A percentile compares a stretch with the other conserved stretches of the same genome.
These are phyloP conservation scores for Backusella mclennaniae DNA, from an alignment of 192 early-diverging fungal species.

Conservation along the genomic window DNA sequence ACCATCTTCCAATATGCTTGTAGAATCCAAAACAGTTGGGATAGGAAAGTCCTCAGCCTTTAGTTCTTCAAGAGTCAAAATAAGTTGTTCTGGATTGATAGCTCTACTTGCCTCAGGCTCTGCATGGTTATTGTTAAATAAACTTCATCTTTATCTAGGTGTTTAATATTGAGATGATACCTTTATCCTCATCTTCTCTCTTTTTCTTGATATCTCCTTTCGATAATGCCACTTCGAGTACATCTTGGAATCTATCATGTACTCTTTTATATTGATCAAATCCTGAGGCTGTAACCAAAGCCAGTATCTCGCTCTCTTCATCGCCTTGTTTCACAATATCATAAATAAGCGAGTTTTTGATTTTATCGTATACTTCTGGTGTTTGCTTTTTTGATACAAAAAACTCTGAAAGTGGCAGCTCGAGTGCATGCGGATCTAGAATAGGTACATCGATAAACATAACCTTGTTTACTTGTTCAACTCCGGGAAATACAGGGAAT, in stretches of 20 bases:
- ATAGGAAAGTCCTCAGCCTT: constrained; percentile 36
- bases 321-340: background rate
- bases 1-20: constrained; percentile 17
- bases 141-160: background rate
- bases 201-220: constrained; percentile 16
- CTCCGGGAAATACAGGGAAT: background rate
- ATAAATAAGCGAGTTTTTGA: background rate
- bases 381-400: background rate
- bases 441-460: constrained; percentile 5
- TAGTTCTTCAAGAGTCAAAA: constrained; percentile 32
- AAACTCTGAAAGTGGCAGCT: background rate
- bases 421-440: constrained; percentile 7
- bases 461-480: background rate
- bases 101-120: background rate
- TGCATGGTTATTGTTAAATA: background rate
- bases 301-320: constrained; percentile 5
- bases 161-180: background rate
- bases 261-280: constrained; percentile 13
- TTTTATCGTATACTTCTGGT: background rate
- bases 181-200: background rate
- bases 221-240: constrained; percentile 8
- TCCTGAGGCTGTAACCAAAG: background rate
- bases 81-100: constrained; percentile 6
- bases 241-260: constrained; percentile 20
- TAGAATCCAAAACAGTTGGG: constrained; percentile 5